Conservation (phyloP, 768 basidiomycete species). For the Paxillus involutus region DNA sequence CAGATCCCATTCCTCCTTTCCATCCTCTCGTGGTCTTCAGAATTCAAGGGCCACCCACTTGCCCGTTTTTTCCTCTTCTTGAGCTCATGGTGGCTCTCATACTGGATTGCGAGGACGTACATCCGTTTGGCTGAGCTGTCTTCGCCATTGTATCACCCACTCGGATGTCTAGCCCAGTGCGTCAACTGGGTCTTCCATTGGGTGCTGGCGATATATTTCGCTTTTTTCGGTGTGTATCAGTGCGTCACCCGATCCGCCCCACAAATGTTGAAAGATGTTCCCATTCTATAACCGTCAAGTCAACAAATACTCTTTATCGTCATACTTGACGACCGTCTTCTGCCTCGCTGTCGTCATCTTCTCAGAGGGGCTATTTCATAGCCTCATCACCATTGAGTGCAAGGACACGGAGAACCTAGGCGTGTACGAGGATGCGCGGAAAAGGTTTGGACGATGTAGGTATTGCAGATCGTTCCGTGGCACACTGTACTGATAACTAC, state of each 20-base stretch:
- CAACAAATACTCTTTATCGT: constrained; percentile 8
- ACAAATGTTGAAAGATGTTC: not conserved
- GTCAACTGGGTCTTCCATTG: constrained; percentile 26
- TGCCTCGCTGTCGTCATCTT: constrained; percentile 11
- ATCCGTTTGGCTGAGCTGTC: constrained; percentile 19
- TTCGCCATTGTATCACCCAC: constrained; percentile 22
- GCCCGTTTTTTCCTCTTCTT: constrained; percentile 22
- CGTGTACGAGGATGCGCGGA: constrained; percentile 13
- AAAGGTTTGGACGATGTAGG: constrained; percentile 15
- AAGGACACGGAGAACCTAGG: constrained; percentile 16
- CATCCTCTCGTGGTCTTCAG: constrained; percentile 9
- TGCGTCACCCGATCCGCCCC: not conserved
- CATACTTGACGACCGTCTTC: constrained; percentile 21
- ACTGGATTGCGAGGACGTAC: constrained; percentile 18
- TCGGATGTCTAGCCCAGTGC: constrained; percentile 25
- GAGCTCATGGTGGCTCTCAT: constrained; percentile 20
- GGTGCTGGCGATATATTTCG: constrained; percentile 16
- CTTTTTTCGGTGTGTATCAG: constrained; percentile 17
- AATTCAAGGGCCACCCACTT: constrained; percentile 7
- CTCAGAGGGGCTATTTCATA: constrained; percentile 22
- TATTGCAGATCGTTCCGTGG: too few relatives aligned
- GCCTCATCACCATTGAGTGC: constrained; percentile 6
- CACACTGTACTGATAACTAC: not conserved
- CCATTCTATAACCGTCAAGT: constrained; percentile 1
- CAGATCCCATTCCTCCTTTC: constrained; percentile 18